These are phyloP conservation scores for Sarocladium oryzae DNA, from an alignment of 2,329 filamentous ascomycete species.

Conservation along the genomic window DNA sequence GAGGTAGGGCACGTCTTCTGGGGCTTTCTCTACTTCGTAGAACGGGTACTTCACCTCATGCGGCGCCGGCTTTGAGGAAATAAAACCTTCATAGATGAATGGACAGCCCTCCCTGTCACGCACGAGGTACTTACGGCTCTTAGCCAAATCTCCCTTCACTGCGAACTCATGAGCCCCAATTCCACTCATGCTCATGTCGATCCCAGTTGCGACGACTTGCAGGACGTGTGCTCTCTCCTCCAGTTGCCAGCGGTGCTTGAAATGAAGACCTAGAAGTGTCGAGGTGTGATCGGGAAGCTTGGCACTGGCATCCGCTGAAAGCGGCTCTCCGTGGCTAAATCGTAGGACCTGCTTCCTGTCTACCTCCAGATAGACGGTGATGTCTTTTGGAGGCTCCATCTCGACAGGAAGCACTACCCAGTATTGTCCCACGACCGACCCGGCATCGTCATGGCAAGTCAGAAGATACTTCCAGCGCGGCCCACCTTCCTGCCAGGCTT, in stretches of 20 bases:
- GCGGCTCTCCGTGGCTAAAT: slow-evolving; percentile 14
- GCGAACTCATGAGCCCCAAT: slow-evolving; percentile 25
- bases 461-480: slow-evolving; percentile 22
- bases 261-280: slow-evolving; percentile 40
- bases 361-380: slow-evolving; percentile 35
- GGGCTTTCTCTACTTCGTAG: slow-evolving; percentile 29
- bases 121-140: slow-evolving; percentile 28
- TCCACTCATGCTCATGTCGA: slow-evolving; percentile 20
- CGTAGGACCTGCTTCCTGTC: slow-evolving; percentile 26
- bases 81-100: slow-evolving; percentile 32
- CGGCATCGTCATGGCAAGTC: slow-evolving; percentile 28
- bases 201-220: slow-evolving; percentile 27
- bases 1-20: slow-evolving; percentile 42
- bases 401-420: slow-evolving; percentile 36
- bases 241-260: slow-evolving; percentile 38
- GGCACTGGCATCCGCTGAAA: slow-evolving; percentile 16
- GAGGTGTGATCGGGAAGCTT: slow-evolving; percentile 35
- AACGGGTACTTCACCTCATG: slow-evolving; percentile 33
- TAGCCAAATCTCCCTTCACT: slow-evolving; percentile 16
- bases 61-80: slow-evolving; percentile 37
- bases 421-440: slow-evolving; percentile 28
- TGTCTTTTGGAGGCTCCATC: slow-evolving; percentile 29
- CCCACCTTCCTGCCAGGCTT: slow-evolving; percentile 29
- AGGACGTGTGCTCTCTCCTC: slow-evolving; percentile 35
- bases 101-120: slow-evolving; percentile 31